Conservation (phyloP, 176 grass and related monocot species). For the Lolium rigidum region DNA sequence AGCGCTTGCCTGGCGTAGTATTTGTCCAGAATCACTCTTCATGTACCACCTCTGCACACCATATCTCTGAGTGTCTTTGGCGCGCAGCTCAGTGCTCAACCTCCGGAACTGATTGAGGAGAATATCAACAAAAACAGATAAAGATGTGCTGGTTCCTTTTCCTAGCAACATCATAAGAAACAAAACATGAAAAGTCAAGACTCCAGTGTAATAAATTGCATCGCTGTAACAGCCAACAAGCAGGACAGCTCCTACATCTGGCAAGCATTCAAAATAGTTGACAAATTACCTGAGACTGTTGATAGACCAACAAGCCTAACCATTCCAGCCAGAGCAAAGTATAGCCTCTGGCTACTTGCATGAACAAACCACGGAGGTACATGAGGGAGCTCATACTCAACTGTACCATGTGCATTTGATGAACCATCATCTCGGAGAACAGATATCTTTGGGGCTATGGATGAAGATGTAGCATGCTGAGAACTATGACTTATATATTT, state of each 20-base stretch:
- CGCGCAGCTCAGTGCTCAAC: conserved; percentile 70
- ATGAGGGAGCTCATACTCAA: conserved; percentile 72
- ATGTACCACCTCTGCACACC: conserved; percentile 58
- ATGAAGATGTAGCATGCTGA: conserved; percentile 37
- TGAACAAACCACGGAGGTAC: conserved; percentile 90
- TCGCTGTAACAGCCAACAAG: conserved; percentile 21
- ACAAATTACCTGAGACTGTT: conserved; percentile 60
- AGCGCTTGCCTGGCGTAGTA: conserved; percentile 66
- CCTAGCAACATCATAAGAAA: conserved; percentile 58
- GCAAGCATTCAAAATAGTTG: conserved; percentile 33
- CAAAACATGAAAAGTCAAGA: conserved; percentile 25
- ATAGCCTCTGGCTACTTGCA: conserved; percentile 71
- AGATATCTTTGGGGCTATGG: conserved; percentile 61
- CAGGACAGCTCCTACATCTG: conserved; percentile 28
- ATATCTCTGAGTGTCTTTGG: conserved; percentile 56
- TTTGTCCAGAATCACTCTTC: conserved; percentile 62
- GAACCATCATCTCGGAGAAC: conserved; percentile 60
- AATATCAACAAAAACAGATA: conserved; percentile 81
- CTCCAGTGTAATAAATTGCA: conserved; percentile 27
- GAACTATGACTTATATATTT: conserved; percentile 50
- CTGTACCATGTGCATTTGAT: conserved; percentile 37
- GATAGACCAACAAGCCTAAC: conserved; percentile 85
- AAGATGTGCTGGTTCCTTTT: conserved; percentile 49
- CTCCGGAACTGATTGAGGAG: conserved; percentile 79
- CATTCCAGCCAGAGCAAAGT: conserved; percentile 76